Evolutionary conservation across 2,329 filamentous ascomycete species (phyloP).

Genomic region (Akanthomyces dipterigenus): DNA sequence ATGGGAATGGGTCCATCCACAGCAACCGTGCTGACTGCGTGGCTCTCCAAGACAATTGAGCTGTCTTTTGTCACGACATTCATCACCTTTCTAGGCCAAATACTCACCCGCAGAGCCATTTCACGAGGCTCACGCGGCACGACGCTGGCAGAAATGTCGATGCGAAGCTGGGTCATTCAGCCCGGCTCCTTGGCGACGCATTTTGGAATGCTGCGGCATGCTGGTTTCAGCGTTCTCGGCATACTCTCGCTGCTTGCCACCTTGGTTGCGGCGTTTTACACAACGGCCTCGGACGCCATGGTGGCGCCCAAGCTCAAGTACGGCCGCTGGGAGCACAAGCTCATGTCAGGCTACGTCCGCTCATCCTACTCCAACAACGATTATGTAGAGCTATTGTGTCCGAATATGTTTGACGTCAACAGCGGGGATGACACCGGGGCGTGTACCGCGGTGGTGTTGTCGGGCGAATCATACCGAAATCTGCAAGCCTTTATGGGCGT

Average conservation of each 20-base stretch:
- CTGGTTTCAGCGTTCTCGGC: slow-evolving; percentile 57
- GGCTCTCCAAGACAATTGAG: slow-evolving; percentile 72
- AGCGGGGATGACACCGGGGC: slow-evolving; percentile 35
- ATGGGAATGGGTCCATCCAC: slow-evolving; percentile 52
- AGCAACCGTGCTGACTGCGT: slow-evolving; percentile 59
- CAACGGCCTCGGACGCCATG: slow-evolving; percentile 67
- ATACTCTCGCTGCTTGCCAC: slow-evolving; percentile 57
- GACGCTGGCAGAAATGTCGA: slow-evolving; percentile 68
- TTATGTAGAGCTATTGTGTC: slow-evolving; percentile 51
- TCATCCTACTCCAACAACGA: slow-evolving; percentile 56
- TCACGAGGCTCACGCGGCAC: slow-evolving; percentile 55
- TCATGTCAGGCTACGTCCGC: slow-evolving; percentile 50
- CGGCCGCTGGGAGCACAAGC: slow-evolving; percentile 41
- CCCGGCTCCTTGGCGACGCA: slow-evolving; percentile 68
- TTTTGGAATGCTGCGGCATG: slow-evolving; percentile 57
- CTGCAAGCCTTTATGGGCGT: slow-evolving; percentile 52
- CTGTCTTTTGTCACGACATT: slow-evolving; percentile 72
- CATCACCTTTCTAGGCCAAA: slow-evolving; percentile 67
- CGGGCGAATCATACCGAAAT: slow-evolving; percentile 65
- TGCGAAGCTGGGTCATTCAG: slow-evolving; percentile 69
- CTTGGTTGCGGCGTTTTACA: slow-evolving; percentile 64
- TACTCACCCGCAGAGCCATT: slow-evolving; percentile 63
- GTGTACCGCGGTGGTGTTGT: slow-evolving; percentile 64
- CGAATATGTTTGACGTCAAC: slow-evolving; percentile 47
- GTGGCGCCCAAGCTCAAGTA: slow-evolving; percentile 65